Evolutionary conservation across 2,329 filamentous ascomycete species (phyloP), one percentile per base, ranked within the genome.

Genomic region (Trichophyton schoenleinii): DNA sequence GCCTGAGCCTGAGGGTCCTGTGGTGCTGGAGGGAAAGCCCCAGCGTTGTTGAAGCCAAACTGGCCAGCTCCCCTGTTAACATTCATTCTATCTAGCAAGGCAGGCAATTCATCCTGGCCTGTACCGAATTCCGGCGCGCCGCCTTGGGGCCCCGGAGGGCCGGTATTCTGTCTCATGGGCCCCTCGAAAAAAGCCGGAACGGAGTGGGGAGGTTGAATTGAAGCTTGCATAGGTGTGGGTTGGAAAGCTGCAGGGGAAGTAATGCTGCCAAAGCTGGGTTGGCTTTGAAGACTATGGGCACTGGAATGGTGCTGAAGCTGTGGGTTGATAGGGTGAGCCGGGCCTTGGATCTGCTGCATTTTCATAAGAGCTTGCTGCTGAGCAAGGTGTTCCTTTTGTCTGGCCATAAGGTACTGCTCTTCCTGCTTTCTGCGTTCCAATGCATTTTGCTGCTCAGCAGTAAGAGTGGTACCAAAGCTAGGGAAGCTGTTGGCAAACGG

Each of bases 401-500:
- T 87, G 53, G 95, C 94, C 84, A 97, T 95, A 41, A 95, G 80
- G 72, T 94, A 96, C 72, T 99, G 94, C 70, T 99, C 95, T 74
- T 99, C 94, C 73, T 99, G 94, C 78, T 99, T 99, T 59, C 94
- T 83, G 60, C 94, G 84, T 76, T 99, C 94, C 1, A 99, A 79
- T 44, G 95, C 95, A 75, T 99, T 99, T 72, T 99, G 94, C 74
- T 99, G 94, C 70, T 97, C 92, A 0, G 94, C 94, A 7, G 95
- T 99, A 67, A 99, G 79, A 0, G 95, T 99, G 6, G 94, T 91
- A 4, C 94, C 94, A 72, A 97, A 99, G 71, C 89, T 95, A 0
- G 94, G 95, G 73, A 99, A 97, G 59, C 91, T 91, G 60, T 86
- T 89, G 5, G 92, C 90, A 68, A 99, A 89, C 4, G 94, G 95